Evolutionary conservation across 2,329 filamentous ascomycete genomes (phyloP).

Genomic region (Arthroderma sp.): DNA sequence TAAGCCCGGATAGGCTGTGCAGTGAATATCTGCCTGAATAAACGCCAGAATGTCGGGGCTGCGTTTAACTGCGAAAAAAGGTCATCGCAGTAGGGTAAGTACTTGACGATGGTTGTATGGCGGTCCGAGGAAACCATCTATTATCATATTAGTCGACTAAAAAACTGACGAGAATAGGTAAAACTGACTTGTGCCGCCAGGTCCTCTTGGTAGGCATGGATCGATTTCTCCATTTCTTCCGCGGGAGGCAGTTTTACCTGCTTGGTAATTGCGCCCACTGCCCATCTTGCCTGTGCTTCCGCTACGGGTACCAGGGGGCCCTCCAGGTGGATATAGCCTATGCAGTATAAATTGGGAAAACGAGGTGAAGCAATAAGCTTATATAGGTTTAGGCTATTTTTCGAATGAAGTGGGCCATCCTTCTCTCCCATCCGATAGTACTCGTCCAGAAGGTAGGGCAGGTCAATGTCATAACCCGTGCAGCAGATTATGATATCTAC

Average conservation of each 20-base stretch:
- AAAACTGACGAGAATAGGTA: not conserved
- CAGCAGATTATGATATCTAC: constrained; percentile 26
- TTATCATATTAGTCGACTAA: not conserved
- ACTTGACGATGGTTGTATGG: constrained; percentile 21
- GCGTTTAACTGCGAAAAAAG: constrained; percentile 26
- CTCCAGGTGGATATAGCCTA: constrained; percentile 24
- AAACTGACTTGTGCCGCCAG: constrained; percentile 17
- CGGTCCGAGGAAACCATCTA: constrained; percentile 25
- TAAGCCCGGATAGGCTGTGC: constrained; percentile 20
- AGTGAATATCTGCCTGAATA: constrained; percentile 21
- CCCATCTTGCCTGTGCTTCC: constrained; percentile 28
- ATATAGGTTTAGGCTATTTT: constrained; percentile 22
- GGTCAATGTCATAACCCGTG: constrained; percentile 23
- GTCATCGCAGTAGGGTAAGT: constrained; percentile 25
- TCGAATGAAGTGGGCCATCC: constrained; percentile 12
- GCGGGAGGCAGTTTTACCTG: constrained; percentile 18
- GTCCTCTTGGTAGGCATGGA: constrained; percentile 19
- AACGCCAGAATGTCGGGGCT: constrained; percentile 21
- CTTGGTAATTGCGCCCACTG: constrained; percentile 21
- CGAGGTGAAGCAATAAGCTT: constrained; percentile 23
- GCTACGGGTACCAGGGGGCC: constrained; percentile 23
- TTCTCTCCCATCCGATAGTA: constrained; percentile 14
- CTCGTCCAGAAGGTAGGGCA: constrained; percentile 15
- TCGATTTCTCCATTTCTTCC: constrained; percentile 20
- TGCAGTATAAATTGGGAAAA: constrained; percentile 25